Percentiles rank a stretch among this genome's conserved stretches.
Evolutionary conservation across 306 rosid species (phyloP).

Genomic region (Lotus japonicus): DNA sequence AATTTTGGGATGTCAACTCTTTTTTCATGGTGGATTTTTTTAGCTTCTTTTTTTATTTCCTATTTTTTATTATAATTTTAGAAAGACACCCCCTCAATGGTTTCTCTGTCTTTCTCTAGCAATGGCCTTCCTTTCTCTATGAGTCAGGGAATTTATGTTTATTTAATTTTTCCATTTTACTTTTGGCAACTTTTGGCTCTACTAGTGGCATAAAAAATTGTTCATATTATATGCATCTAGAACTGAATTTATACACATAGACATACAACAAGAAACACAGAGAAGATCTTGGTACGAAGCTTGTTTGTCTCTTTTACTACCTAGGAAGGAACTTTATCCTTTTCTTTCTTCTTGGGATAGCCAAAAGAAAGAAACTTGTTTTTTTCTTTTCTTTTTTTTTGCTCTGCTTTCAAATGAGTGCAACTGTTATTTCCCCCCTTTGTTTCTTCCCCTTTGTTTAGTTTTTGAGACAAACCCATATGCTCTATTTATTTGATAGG

Average conservation of each 20-base stretch:
- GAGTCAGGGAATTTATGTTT: not conserved
- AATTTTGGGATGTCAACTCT: slow-evolving; percentile 25
- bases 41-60: too few species aligned
- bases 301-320: slow-evolving; percentile 24
- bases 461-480: slow-evolving; percentile 42
- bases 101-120: slow-evolving; percentile 46
- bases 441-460: too few species aligned
- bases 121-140: not conserved
- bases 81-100: not conserved
- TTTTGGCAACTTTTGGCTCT: slow-evolving; percentile 31
- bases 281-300: slow-evolving; percentile 23
- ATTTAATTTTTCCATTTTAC: not conserved
- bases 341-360: slow-evolving; percentile 68
- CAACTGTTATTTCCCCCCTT: slow-evolving; percentile 37
- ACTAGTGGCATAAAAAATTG: not conserved
- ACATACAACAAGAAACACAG: slow-evolving; percentile 14
- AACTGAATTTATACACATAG: slow-evolving; percentile 11
- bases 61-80: not conserved
- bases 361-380: slow-evolving; percentile 62
- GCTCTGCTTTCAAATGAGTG: slow-evolving; percentile 36
- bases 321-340: slow-evolving; percentile 44
- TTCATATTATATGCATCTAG: not conserved
- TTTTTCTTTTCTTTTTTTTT: not conserved
- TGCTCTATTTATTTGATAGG: slow-evolving; percentile 42
- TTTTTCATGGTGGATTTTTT: slow-evolving; percentile 32